Evolutionary conservation across 2,329 filamentous ascomycete genomes (phyloP).

Genomic region (Colletotrichum spinosum): DNA sequence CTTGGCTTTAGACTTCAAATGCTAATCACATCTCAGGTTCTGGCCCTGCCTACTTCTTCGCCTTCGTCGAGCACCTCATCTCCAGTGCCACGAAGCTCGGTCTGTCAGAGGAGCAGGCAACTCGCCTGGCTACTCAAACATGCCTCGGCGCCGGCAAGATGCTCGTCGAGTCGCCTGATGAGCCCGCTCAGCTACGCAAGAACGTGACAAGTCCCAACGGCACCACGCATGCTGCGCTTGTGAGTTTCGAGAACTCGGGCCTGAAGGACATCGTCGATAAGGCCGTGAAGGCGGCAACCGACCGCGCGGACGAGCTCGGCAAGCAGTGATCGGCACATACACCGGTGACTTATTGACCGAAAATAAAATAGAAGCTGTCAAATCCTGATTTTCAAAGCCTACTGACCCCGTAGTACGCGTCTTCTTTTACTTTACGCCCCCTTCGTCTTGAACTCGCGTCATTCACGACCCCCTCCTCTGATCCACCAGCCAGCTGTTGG

Average conservation of each 20-base stretch:
- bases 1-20: too few species aligned
- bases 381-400: too few species aligned
- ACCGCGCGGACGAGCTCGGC: slow-evolving; percentile 53
- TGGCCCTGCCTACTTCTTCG: slow-evolving; percentile 65
- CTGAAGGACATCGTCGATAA: slow-evolving; percentile 57
- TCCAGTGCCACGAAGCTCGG: slow-evolving; percentile 57
- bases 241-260: slow-evolving; percentile 59
- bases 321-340: slow-evolving; percentile 19
- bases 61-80: slow-evolving; percentile 63
- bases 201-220: slow-evolving; percentile 66
- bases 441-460: too few species aligned
- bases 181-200: slow-evolving; percentile 58
- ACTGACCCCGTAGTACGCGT: too few species aligned
- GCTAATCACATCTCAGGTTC: slow-evolving; percentile 50
- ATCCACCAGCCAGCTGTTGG: too few species aligned
- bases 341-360: too few species aligned
- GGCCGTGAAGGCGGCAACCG: slow-evolving; percentile 58
- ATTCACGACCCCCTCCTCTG: too few species aligned
- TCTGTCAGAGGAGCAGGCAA: slow-evolving; percentile 60
- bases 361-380: too few species aligned
- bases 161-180: slow-evolving; percentile 59
- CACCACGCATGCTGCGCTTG: slow-evolving; percentile 61
- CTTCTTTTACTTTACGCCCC: too few species aligned
- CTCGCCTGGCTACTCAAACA: slow-evolving; percentile 61
- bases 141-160: slow-evolving; percentile 64